phyloP scores from a whole-genome alignment of 805 yeast genomes.

The Suhomyces sp. region DNA sequence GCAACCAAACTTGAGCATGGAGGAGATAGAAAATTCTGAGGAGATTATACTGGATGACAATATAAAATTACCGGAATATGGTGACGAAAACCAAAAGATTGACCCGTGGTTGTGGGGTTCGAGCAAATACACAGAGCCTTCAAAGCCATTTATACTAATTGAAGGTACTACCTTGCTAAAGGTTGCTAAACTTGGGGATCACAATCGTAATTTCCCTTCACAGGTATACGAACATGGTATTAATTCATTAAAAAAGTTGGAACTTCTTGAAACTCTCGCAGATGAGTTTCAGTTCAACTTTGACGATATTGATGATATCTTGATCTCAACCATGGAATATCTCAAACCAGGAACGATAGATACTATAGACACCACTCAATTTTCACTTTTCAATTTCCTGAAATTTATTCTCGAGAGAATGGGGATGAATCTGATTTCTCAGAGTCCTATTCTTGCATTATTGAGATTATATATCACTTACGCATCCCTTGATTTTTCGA shows the following conservation, averaged over 20 bases:
- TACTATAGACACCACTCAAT: slow-evolving; percentile 2
- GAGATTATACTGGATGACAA: slow-evolving; percentile 6
- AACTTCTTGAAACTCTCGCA: slow-evolving; percentile 7
- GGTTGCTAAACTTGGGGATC: background rate
- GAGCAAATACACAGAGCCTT: background rate
- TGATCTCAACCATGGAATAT: slow-evolving; percentile 9
- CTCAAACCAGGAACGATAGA: slow-evolving; percentile 6
- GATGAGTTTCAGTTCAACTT: slow-evolving; percentile 14
- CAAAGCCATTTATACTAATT: background rate
- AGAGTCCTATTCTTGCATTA: slow-evolving; percentile 1
- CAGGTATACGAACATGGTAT: slow-evolving; percentile 15
- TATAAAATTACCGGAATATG: slow-evolving; percentile 7
- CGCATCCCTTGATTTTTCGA: slow-evolving; percentile 8
- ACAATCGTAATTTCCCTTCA: slow-evolving; percentile 9
- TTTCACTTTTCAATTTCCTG: slow-evolving; percentile 7
- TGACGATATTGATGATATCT: slow-evolving; percentile 11
- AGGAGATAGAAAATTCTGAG: slow-evolving; percentile 5
- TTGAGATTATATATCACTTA: slow-evolving; percentile 7
- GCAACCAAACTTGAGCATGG: background rate
- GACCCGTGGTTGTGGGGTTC: background rate
- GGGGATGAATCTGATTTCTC: background rate
- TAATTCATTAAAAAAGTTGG: slow-evolving; percentile 9
- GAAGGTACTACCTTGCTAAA: background rate
- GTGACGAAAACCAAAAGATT: slow-evolving; percentile 7
- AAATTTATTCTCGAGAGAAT: slow-evolving; percentile 2